Conservation (phyloP, 2,329 filamentous ascomycete genomes). For the Aspergillus hiratsukae region DNA sequence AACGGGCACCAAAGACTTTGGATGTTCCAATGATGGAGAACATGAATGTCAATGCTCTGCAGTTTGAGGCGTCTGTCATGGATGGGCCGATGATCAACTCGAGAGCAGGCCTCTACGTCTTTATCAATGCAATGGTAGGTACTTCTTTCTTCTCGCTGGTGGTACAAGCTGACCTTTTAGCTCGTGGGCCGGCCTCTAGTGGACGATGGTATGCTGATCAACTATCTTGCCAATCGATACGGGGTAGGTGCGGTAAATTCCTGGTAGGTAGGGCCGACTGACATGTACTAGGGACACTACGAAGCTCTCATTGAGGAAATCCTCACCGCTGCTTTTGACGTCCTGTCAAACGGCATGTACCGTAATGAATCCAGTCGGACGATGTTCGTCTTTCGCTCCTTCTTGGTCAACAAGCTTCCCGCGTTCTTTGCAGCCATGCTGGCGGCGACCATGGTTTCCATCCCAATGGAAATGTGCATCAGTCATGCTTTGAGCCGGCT, state of each 20-base stretch:
- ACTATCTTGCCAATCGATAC: constrained; percentile 79
- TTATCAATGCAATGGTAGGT: constrained; percentile 71
- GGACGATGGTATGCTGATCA: constrained; percentile 73
- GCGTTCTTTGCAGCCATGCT: constrained; percentile 56
- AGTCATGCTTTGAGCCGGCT: constrained; percentile 61
- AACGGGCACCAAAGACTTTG: constrained; percentile 40
- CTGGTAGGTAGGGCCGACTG: not conserved
- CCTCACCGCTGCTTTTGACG: constrained; percentile 82
- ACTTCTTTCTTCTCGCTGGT: not conserved
- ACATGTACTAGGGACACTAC: constrained; percentile 59
- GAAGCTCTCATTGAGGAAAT: constrained; percentile 75
- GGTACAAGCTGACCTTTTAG: constrained; percentile 46
- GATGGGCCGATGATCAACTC: constrained; percentile 71
- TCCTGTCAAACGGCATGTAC: constrained; percentile 81
- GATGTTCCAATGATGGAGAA: constrained; percentile 41
- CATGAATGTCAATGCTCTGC: constrained; percentile 45
- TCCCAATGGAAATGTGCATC: constrained; percentile 61
- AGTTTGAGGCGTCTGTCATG: constrained; percentile 51
- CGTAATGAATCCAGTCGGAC: constrained; percentile 57
- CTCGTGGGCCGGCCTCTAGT: constrained; percentile 76
- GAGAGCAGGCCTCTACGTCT: constrained; percentile 77
- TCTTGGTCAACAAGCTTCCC: constrained; percentile 72
- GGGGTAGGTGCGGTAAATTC: constrained; percentile 51
- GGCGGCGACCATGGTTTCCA: constrained; percentile 53
- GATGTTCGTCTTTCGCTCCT: constrained; percentile 75